Evolutionary conservation across 495 filamentous ascomycete genomes (phyloP), one percentile per base, ranked within the genome.

Genomic region (Podospora didyma): DNA sequence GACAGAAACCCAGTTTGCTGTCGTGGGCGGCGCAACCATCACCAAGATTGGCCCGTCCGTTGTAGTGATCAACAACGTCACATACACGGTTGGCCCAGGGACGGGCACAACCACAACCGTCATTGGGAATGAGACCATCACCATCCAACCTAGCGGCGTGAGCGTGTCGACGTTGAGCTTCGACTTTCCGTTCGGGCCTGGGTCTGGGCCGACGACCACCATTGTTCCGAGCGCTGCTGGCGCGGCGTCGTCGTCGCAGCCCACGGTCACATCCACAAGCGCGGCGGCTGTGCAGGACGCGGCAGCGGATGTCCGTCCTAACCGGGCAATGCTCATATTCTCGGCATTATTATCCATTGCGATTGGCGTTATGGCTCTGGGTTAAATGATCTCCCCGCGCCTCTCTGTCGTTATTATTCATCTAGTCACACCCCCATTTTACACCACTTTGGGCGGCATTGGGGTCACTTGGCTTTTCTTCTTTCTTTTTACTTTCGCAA

Each of bases 21-120:
- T 80, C 12, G 71, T 73, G 3, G 79, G 79, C 34, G 79, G 79
- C 11, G 72, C 73, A 7, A 74, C 74, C 4, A 62, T 81, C 31
- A 76, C 78, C 3, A 70, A 76, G 54, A 56, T 81, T 24, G 79
- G 77, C 23, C 61, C 76, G 0, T 77, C 76, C 5, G 66, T 78
- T 3, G 78, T 81, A 5, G 73, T 83, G 9, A 65, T 85, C 39
- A 57, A 65, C n/a, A 71, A 72, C 9, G 52, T 59, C 2, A 80
- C 75, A 0, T 79, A 77, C 58, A 73, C 72, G 2, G 63, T 82
- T 54, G 74, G 72, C 7, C 62, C 70, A 0, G 65, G 65, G 1
- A 55, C 62, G 17, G 56, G 57, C 11, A 56, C 63, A 0, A 71
- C 74, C n/a, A 75, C 68, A 1, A 76, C 70, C 0, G 59, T 73